Percentiles rank a stretch among this genome's conserved stretches.
Evolutionary conservation across 768 basidiomycete genomes (phyloP).

Genomic region (Trametes sanguinea): DNA sequence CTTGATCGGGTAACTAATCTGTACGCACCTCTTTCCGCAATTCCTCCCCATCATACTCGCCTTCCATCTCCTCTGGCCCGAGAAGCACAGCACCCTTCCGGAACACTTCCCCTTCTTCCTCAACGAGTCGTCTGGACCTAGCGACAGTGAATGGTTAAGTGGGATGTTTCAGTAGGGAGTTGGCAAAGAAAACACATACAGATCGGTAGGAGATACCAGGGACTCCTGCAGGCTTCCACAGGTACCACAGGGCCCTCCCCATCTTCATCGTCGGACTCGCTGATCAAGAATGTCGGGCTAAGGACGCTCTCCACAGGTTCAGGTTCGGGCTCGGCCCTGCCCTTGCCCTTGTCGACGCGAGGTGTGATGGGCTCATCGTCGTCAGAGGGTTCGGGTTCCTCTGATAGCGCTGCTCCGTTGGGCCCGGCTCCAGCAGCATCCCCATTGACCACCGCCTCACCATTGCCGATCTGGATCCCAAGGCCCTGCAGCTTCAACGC

Average conservation of each 20-base stretch:
- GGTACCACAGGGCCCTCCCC: slow-evolving; percentile 28
- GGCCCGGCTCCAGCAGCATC: slow-evolving; percentile 16
- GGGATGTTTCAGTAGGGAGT: background rate
- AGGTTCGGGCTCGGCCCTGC: slow-evolving; percentile 65
- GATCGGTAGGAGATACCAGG: slow-evolving; percentile 41
- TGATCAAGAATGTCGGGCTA: slow-evolving; percentile 48
- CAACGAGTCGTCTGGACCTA: slow-evolving; percentile 80
- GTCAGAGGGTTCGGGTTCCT: slow-evolving; percentile 19
- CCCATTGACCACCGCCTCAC: slow-evolving; percentile 29
- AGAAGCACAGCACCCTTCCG: slow-evolving; percentile 83
- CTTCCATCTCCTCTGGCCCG: slow-evolving; percentile 85
- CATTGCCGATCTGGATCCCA: slow-evolving; percentile 20
- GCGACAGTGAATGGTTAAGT: background rate
- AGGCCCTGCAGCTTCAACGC: slow-evolving; percentile 20
- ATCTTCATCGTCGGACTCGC: slow-evolving; percentile 48
- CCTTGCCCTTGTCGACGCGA: slow-evolving; percentile 78
- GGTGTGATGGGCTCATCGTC: slow-evolving; percentile 55
- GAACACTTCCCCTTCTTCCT: slow-evolving; percentile 96
- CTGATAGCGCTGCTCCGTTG: slow-evolving; percentile 9
- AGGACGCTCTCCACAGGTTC: slow-evolving; percentile 71
- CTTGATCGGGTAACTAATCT: background rate
- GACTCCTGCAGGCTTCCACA: slow-evolving; percentile 41
- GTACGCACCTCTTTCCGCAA: slow-evolving; percentile 70
- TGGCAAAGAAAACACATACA: slow-evolving; percentile 41
- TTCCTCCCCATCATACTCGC: slow-evolving; percentile 87